phyloP scores from a whole-genome alignment of 306 rosid species.

The Erythrophleum fordii region DNA sequence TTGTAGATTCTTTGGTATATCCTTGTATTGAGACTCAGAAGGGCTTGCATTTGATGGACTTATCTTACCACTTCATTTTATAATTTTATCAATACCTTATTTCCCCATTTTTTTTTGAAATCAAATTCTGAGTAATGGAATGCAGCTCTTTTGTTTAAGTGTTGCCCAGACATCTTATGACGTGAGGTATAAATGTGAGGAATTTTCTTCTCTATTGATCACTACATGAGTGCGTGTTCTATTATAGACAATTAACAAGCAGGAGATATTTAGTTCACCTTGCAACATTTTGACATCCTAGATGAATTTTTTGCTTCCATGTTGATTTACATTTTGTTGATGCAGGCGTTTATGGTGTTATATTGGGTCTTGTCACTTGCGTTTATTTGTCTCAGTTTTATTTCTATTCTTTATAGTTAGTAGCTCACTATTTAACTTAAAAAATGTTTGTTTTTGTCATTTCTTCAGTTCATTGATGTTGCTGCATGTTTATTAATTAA shows the following conservation, averaged over 20 bases:
- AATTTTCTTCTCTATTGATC: not conserved
- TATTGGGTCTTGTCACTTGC: not conserved
- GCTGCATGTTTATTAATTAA: conserved; percentile 10
- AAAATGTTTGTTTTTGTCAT: not conserved
- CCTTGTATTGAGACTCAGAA: not conserved
- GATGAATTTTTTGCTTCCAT: conserved; percentile 29
- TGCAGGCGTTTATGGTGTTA: not conserved
- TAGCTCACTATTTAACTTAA: conserved; percentile 15
- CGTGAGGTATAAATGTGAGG: not conserved
- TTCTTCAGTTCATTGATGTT: conserved; percentile 18
- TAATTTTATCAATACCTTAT: not conserved
- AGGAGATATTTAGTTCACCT: conserved; percentile 2
- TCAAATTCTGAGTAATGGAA: not conserved
- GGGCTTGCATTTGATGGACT: not conserved
- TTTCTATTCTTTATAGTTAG: not conserved
- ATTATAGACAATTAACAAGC: not conserved
- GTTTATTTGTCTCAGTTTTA: conserved; percentile 3
- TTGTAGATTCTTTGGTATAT: conserved; percentile 3
- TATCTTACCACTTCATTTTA: not conserved
- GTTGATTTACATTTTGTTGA: conserved; percentile 26
- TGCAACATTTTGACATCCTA: not conserved
- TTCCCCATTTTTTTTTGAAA: not conserved
- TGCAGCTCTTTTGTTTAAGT: not conserved
- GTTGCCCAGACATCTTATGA: not conserved
- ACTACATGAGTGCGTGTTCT: not conserved